A percentile compares a stretch with the other conserved stretches of the same genome.
Evolutionary conservation across 2,329 filamentous ascomycete species (phyloP).

Genomic region (Stachybotrys chartarum): DNA sequence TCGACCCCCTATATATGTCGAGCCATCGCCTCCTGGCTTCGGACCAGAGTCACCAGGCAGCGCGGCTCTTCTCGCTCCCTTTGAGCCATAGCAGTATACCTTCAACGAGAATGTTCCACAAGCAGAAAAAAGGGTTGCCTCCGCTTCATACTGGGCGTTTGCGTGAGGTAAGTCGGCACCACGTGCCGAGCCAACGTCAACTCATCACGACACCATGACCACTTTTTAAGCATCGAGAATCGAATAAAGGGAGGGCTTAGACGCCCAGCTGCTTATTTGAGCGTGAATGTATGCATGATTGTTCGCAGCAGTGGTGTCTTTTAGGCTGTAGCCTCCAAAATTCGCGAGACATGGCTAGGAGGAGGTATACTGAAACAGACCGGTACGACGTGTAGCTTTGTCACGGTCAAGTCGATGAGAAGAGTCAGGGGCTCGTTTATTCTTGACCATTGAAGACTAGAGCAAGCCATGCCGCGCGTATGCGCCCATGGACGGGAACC

Average conservation of each 20-base stretch:
- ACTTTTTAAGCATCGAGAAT: neutral
- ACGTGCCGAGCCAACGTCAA: neutral
- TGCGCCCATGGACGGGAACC: neutral
- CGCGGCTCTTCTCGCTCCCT: neutral
- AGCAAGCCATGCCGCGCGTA: neutral
- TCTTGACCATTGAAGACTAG: neutral
- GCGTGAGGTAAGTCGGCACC: neutral
- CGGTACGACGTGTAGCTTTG: neutral
- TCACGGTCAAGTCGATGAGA: neutral
- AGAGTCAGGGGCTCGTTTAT: neutral
- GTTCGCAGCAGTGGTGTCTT: neutral
- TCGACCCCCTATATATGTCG: neutral
- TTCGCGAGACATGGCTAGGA: neutral
- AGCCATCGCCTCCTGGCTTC: neutral
- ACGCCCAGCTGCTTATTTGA: neutral
- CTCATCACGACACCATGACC: neutral
- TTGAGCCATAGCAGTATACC: neutral
- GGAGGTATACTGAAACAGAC: neutral
- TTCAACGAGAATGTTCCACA: neutral
- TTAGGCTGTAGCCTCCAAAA: neutral
- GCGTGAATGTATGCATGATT: neutral
- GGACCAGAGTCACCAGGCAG: neutral
- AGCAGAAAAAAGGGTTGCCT: neutral
- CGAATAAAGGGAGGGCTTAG: neutral
- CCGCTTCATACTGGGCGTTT: neutral